phyloP scores from a whole-genome alignment of 768 basidiomycete genomes.

The Russula sp. region DNA sequence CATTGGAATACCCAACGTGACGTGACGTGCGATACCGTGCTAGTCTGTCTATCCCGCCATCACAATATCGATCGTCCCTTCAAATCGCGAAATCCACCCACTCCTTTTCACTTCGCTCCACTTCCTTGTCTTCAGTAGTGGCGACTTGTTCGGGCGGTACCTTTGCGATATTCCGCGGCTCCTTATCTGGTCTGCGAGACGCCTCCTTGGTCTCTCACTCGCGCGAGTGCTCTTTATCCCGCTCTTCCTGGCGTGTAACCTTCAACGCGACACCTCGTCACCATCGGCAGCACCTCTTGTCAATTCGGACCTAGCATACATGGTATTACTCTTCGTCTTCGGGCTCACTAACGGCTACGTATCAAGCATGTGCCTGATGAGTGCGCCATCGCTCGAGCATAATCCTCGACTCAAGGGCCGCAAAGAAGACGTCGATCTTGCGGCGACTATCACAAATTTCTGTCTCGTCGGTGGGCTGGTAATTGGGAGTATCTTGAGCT shows the following conservation, averaged over 20 bases:
- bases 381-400: constrained; percentile 73
- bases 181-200: constrained; percentile 61
- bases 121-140: constrained; percentile 69
- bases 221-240: constrained; percentile 79
- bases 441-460: constrained; percentile 77
- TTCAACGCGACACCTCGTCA: constrained; percentile 43
- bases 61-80: constrained; percentile 68
- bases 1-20: not conserved
- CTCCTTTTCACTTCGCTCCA: constrained; percentile 77
- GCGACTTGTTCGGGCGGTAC: constrained; percentile 67
- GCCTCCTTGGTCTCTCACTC: constrained; percentile 57
- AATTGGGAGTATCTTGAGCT: constrained; percentile 72
- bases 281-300: constrained; percentile 38
- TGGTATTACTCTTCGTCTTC: constrained; percentile 65
- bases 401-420: constrained; percentile 66
- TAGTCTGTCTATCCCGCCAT: constrained; percentile 87
- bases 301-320: constrained; percentile 70
- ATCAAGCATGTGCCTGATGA: constrained; percentile 73
- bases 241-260: constrained; percentile 83
- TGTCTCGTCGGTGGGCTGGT: constrained; percentile 71
- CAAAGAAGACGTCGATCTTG: constrained; percentile 76
- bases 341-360: constrained; percentile 82
- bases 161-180: constrained; percentile 60
- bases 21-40: constrained; percentile 13
- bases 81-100: constrained; percentile 61